Conservation (phyloP, 208 protist species). For the Wallacemonas sp. region DNA sequence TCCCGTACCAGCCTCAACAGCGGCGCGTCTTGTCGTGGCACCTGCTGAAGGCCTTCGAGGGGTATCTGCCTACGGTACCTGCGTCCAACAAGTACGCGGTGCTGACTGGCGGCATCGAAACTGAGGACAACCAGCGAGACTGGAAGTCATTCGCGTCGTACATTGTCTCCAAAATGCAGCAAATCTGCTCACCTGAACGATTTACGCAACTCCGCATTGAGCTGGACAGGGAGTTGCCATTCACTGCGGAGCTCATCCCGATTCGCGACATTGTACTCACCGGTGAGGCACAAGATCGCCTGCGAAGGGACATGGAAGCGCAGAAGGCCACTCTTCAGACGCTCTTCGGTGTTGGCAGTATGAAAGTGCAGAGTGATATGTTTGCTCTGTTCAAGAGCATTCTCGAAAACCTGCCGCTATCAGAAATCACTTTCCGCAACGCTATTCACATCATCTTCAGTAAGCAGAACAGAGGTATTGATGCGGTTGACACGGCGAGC, state of each 20-base stretch:
- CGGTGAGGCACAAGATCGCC: constrained; percentile 48
- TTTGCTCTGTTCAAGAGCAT: constrained; percentile 81
- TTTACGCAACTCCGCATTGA: constrained; percentile 38
- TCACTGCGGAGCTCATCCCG: constrained; percentile 82
- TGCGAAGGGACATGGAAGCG: constrained; percentile 70
- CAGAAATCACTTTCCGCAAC: constrained; percentile 75
- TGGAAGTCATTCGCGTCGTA: constrained; percentile 88
- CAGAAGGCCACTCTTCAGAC: constrained; percentile 63
- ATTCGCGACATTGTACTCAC: constrained; percentile 64
- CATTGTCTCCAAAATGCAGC: constrained; percentile 65
- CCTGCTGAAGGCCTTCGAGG: constrained; percentile 75
- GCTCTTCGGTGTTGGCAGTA: constrained; percentile 72
- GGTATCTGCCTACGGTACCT: constrained; percentile 55
- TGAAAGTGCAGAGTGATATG: constrained; percentile 87
- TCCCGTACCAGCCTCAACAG: constrained; percentile 77
- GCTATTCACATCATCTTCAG: constrained; percentile 70
- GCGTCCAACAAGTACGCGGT: constrained; percentile 68
- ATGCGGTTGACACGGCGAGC: constrained; percentile 43
- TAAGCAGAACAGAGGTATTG: constrained; percentile 71
- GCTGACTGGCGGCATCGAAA: constrained; percentile 80
- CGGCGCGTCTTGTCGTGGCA: constrained; percentile 53
- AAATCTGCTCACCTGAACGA: constrained; percentile 32
- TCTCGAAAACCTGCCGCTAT: constrained; percentile 45
- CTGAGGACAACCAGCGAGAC: constrained; percentile 61
- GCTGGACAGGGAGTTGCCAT: constrained; percentile 78